A percentile compares a stretch with the other conserved stretches of the same genome.
Conservation (phyloP, 2,329 filamentous ascomycete species). For the Cryphonectria nitschkei region DNA sequence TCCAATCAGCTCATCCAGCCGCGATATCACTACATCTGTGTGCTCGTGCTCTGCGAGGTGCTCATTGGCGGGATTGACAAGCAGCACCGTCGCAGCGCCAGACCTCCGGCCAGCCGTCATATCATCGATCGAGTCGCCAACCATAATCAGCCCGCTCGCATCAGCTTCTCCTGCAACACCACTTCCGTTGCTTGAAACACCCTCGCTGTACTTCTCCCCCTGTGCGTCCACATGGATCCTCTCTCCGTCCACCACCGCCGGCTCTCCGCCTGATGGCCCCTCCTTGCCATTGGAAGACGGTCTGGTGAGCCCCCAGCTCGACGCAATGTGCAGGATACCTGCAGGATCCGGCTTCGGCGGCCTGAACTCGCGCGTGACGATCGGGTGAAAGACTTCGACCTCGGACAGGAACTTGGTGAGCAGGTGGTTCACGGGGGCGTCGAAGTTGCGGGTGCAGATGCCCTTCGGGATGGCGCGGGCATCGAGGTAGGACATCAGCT, state of each 20-base stretch:
- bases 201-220: slow-evolving; percentile 31
- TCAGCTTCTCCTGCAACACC: slow-evolving; percentile 40
- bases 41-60: slow-evolving; percentile 71
- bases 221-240: slow-evolving; percentile 17
- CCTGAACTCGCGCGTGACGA: slow-evolving; percentile 81
- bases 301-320: slow-evolving; percentile 67
- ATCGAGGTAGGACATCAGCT: slow-evolving; percentile 84
- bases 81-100: slow-evolving; percentile 86
- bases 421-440: slow-evolving; percentile 74
- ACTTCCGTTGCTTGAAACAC: slow-evolving; percentile 32
- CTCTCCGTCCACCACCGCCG: slow-evolving; percentile 8
- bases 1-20: slow-evolving; percentile 75
- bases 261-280: background rate
- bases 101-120: slow-evolving; percentile 85
- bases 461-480: slow-evolving; percentile 69
- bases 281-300: slow-evolving; percentile 21
- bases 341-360: slow-evolving; percentile 88
- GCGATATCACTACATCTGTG: slow-evolving; percentile 74
- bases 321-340: slow-evolving; percentile 84
- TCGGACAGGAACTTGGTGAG: slow-evolving; percentile 73
- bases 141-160: slow-evolving; percentile 62
- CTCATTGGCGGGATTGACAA: slow-evolving; percentile 81
- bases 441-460: slow-evolving; percentile 95
- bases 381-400: slow-evolving; percentile 68
- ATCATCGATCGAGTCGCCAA: slow-evolving; percentile 86